Percentiles rank a stretch among this genome's conserved stretches.
Evolutionary conservation across 2,329 filamentous ascomycete genomes (phyloP).

Genomic region (Pseudogymnoascus sp.): DNA sequence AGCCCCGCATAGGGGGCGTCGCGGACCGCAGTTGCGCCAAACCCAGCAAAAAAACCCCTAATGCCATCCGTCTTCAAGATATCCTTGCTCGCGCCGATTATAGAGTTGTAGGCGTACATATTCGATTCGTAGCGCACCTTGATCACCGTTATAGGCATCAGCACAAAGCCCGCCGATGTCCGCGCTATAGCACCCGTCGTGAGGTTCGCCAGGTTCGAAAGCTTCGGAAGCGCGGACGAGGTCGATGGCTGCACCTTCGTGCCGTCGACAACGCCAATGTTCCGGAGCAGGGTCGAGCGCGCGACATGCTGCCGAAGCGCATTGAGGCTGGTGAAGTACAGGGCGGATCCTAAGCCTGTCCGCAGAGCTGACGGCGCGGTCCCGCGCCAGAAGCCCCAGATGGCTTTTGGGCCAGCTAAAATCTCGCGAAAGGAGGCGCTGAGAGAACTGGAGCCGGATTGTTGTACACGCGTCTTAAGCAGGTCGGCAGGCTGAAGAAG

Average conservation of each 20-base stretch:
- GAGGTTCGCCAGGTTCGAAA: slow-evolving; percentile 79
- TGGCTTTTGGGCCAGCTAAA: slow-evolving; percentile 51
- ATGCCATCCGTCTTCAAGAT: slow-evolving; percentile 68
- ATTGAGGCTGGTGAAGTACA: slow-evolving; percentile 90
- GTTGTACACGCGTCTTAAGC: slow-evolving; percentile 92
- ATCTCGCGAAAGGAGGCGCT: slow-evolving; percentile 62
- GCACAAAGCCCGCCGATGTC: slow-evolving; percentile 76
- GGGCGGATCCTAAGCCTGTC: slow-evolving; percentile 83
- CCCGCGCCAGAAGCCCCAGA: slow-evolving; percentile 81
- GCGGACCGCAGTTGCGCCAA: slow-evolving; percentile 84
- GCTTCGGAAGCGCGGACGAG: slow-evolving; percentile 70
- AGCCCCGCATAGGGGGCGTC: slow-evolving; percentile 96
- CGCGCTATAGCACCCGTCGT: slow-evolving; percentile 76
- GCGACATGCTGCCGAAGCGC: slow-evolving; percentile 65
- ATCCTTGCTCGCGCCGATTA: slow-evolving; percentile 64
- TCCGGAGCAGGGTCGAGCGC: slow-evolving; percentile 34
- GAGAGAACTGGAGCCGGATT: slow-evolving; percentile 67
- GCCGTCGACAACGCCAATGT: slow-evolving; percentile 23
- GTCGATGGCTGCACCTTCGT: slow-evolving; percentile 20
- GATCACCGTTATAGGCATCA: slow-evolving; percentile 94
- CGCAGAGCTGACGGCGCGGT: slow-evolving; percentile 87
- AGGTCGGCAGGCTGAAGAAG: slow-evolving; percentile 92
- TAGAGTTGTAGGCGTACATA: slow-evolving; percentile 73
- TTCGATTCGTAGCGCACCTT: slow-evolving; percentile 94
- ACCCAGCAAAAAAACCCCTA: slow-evolving; percentile 84